Percentiles rank a stretch among this genome's conserved stretches.
Conservation (phyloP, 306 rosid genomes). For the Begonia loranthoides region DNA sequence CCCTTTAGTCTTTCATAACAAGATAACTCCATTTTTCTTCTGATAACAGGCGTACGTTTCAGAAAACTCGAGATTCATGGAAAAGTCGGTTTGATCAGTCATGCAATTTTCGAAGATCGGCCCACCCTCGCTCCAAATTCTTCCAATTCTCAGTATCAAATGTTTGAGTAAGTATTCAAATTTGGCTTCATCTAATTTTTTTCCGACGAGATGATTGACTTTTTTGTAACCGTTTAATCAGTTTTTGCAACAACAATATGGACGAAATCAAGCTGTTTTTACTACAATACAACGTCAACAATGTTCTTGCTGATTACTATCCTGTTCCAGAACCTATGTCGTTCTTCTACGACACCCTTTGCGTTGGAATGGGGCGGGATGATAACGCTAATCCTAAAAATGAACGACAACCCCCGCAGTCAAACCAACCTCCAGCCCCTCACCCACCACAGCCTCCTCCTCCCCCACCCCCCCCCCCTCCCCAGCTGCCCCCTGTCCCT, state of each 20-base stretch:
- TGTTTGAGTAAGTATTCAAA: conserved; percentile 37
- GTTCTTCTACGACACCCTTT: conserved; percentile 42
- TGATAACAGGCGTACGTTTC: conserved; percentile 18
- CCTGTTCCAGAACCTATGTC: conserved; percentile 43
- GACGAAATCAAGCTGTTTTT: conserved; percentile 39
- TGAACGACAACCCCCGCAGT: not conserved
- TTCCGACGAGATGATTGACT: not conserved
- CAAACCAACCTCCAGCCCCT: not conserved
- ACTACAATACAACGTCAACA: conserved; percentile 21
- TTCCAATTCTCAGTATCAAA: conserved; percentile 17
- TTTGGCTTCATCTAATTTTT: not conserved
- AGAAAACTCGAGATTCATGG: conserved; percentile 69
- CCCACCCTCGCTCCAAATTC: conserved; percentile 3
- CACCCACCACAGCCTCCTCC: not conserved
- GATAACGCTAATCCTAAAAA: conserved; percentile 4
- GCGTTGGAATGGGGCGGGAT: conserved; percentile 46
- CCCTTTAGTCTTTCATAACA: not conserved
- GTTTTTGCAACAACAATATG: conserved; percentile 30
- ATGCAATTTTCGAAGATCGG: conserved; percentile 33
- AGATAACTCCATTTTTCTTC: not conserved
- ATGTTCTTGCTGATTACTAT: conserved; percentile 24
- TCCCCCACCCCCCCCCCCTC: not conserved
- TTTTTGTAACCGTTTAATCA: conserved; percentile 3
- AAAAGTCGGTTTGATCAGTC: conserved; percentile 38
- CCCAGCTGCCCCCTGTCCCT: not conserved